Conservation (phyloP, 2,329 filamentous ascomycete genomes). For the Fusarium decemcellulare region DNA sequence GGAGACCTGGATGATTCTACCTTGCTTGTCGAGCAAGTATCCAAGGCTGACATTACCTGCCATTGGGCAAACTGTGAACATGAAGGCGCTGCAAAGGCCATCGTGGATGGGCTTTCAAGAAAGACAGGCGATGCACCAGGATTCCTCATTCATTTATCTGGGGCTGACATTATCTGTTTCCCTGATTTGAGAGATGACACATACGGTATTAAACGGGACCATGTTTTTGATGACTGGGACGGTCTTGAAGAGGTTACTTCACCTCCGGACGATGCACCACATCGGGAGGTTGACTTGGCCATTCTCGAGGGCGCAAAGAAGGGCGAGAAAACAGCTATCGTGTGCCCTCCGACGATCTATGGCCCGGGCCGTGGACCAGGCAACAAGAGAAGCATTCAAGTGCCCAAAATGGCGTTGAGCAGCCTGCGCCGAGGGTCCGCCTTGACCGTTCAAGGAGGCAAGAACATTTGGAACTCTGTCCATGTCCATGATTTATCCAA, state of each 20-base stretch:
- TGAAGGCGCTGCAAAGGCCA: conserved; percentile 7
- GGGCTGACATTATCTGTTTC: not conserved
- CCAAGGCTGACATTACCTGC: conserved; percentile 10
- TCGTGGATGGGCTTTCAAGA: conserved; percentile 12
- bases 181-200: not conserved
- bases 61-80: conserved; percentile 19
- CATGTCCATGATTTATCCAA: conserved; percentile 1
- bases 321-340: not conserved
- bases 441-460: not conserved
- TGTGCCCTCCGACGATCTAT: not conserved
- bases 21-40: conserved; percentile 8
- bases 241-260: not conserved
- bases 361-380: not conserved
- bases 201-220: conserved; percentile 1
- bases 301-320: not conserved
- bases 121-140: not conserved
- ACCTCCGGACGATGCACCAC: not conserved
- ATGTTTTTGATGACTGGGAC: conserved; percentile 2
- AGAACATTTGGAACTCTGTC: conserved; percentile 1
- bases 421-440: not conserved
- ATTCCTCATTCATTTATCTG: conserved; percentile 1
- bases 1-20: conserved; percentile 1
- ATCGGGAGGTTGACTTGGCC: not conserved
- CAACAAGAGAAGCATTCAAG: not conserved
- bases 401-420: not conserved